Conservation (phyloP, 805 yeast species). For the Groenewaldozyma salmanticensis region DNA sequence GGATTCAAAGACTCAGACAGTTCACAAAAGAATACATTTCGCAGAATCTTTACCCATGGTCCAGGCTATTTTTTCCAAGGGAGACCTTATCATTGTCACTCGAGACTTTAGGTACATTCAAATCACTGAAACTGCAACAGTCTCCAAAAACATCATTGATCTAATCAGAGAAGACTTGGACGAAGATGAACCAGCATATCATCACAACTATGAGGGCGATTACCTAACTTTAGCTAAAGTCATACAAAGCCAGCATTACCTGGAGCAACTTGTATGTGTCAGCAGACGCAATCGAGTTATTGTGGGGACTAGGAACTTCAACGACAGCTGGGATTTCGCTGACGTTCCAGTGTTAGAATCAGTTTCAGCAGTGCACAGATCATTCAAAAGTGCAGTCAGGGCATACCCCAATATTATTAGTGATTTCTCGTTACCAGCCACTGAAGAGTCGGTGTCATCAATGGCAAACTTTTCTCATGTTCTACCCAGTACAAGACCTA, state of each 20-base stretch:
- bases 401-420: not conserved
- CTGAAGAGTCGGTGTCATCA: not conserved
- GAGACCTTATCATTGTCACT: constrained; percentile 16
- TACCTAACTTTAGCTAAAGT: constrained; percentile 33
- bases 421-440: not conserved
- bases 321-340: constrained; percentile 55
- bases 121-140: not conserved
- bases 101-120: not conserved
- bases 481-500: constrained; percentile 13
- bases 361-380: constrained; percentile 6
- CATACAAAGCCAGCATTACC: constrained; percentile 61
- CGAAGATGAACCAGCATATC: not conserved
- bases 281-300: constrained; percentile 41
- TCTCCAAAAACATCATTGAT: too few relatives aligned
- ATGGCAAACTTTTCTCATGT: not conserved
- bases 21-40: too few relatives aligned
- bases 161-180: not conserved
- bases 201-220: constrained; percentile 1
- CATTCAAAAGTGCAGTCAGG: not conserved
- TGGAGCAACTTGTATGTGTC: constrained; percentile 56
- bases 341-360: constrained; percentile 37
- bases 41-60: not conserved
- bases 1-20: not conserved
- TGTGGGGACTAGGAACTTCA: constrained; percentile 45
- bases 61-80: constrained; percentile 7